Evolutionary conservation across 345 rosid species (phyloP).

Genomic region (Ricinus communis): DNA sequence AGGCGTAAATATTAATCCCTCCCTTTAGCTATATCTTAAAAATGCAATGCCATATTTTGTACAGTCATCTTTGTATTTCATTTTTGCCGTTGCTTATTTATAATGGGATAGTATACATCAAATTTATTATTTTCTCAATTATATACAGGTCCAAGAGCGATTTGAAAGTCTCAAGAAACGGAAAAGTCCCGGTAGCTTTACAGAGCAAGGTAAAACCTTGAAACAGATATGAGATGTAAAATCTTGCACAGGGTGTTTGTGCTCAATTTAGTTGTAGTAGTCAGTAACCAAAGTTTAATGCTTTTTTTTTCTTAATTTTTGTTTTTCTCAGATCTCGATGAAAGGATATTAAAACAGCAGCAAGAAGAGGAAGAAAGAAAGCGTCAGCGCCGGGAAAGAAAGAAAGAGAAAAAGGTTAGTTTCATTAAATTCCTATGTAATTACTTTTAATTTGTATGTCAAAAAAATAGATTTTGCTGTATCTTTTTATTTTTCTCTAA

Average conservation of each 20-base stretch:
- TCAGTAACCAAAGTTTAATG: neutral
- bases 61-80: neutral
- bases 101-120: neutral
- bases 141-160: constrained; percentile 76
- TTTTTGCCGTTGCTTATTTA: neutral
- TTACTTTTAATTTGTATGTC: neutral
- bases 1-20: no score
- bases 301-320: neutral
- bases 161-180: constrained; percentile 85
- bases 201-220: constrained; percentile 71
- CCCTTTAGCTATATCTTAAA: no score
- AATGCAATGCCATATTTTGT: neutral
- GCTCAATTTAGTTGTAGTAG: neutral
- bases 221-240: neutral
- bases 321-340: constrained; percentile 71
- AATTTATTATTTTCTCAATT: neutral
- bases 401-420: constrained; percentile 93
- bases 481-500: neutral
- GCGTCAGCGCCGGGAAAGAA: constrained; percentile 75
- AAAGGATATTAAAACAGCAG: constrained; percentile 76
- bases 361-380: constrained; percentile 91
- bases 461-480: neutral
- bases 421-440: neutral
- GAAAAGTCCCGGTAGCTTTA: constrained; percentile 78
- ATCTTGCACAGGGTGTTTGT: neutral